Evolutionary conservation across 176 grass and related monocot genomes (phyloP).

Genomic region (Triticum aestivum): IWGSC_CS_RefSeq_v2.1 NC_057801.1:830498536-830499035

Average conservation of each 20-base stretch:
- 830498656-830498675: constrained; percentile 84
- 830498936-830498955: background rate
- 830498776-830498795: background rate
- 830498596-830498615: constrained; percentile 83
- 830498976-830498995: background rate
- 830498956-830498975: constrained; percentile 1
- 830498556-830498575: constrained; percentile 94
- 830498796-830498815: background rate
- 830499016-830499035: background rate
- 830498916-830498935: constrained; percentile 1
- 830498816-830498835: background rate
- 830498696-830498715: constrained; percentile 74
- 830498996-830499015: background rate
- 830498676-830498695: constrained; percentile 90
- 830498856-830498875: background rate
- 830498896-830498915: background rate
- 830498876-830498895: background rate
- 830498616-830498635: constrained; percentile 79
- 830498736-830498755: constrained; percentile 92
- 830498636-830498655: constrained; percentile 89
- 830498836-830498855: background rate
- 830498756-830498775: constrained; percentile 89
- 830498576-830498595: constrained; percentile 87
- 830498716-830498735: constrained; percentile 96
- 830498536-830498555: constrained; percentile 88